phyloP scores from a whole-genome alignment of 2,329 filamentous ascomycete species.

The Penicillium sclerotiorum region DNA sequence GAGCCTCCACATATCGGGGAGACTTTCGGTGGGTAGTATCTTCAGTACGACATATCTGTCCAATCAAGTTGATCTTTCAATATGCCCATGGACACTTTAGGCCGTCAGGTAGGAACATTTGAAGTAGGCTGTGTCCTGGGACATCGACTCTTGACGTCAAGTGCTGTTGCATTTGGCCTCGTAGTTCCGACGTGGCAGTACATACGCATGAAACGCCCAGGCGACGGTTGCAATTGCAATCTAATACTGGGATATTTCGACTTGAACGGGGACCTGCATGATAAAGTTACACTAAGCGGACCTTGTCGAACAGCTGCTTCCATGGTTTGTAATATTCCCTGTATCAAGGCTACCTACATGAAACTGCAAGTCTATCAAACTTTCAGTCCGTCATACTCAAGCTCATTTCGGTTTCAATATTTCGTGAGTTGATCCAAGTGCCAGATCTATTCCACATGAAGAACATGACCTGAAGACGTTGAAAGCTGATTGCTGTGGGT shows the following conservation, averaged over 20 bases:
- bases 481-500: conserved; percentile 36
- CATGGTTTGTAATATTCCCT: background rate
- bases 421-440: background rate
- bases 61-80: no score
- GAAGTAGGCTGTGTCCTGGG: no score
- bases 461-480: conserved; percentile 42
- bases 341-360: background rate
- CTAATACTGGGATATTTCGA: background rate
- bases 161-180: no score
- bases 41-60: no score
- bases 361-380: background rate
- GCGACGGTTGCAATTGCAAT: background rate
- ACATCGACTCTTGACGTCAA: no score
- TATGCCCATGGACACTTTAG: no score
- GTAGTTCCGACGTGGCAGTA: background rate
- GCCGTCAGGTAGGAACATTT: no score
- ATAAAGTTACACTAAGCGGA: background rate
- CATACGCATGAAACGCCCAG: background rate
- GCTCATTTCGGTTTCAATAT: background rate
- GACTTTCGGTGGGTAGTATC: no score
- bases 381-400: background rate
- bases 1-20: no score
- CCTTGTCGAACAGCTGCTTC: background rate
- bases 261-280: background rate
- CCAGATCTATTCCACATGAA: conserved; percentile 25